Percentiles rank a stretch among this genome's conserved stretches.
Evolutionary conservation across 345 rosid genomes (phyloP).

Genomic region (Rhizophora apiculata): DNA sequence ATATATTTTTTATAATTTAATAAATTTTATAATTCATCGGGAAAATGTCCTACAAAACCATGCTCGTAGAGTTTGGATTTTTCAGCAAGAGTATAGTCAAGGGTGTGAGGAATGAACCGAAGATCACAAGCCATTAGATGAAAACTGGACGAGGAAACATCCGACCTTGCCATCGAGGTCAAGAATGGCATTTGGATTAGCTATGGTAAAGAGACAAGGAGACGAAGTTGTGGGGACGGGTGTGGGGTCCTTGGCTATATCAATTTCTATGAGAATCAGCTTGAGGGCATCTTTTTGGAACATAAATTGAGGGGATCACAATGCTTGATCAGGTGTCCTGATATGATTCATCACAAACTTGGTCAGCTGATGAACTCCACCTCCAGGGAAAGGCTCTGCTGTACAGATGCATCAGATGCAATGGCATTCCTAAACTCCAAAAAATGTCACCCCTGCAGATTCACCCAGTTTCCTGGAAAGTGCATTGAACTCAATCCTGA

Average conservation of each 20-base stretch:
- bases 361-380: slow-evolving; percentile 62
- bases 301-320: slow-evolving; percentile 37
- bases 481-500: slow-evolving; percentile 52
- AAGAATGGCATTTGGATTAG: slow-evolving; percentile 25
- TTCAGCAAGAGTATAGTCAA: slow-evolving; percentile 47
- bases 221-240: too few relatives aligned
- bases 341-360: slow-evolving; percentile 73
- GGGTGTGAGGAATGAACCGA: slow-evolving; percentile 38
- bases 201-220: slow-evolving; percentile 5
- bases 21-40: slow-evolving; percentile 35
- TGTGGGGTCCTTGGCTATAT: slow-evolving; percentile 17
- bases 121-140: slow-evolving; percentile 58
- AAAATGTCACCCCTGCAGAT: slow-evolving; percentile 42
- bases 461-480: slow-evolving; percentile 41
- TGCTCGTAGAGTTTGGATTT: slow-evolving; percentile 59
- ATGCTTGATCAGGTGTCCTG: slow-evolving; percentile 50
- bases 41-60: slow-evolving; percentile 49
- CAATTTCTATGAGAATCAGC: slow-evolving; percentile 43
- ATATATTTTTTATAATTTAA: too few relatives aligned
- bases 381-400: slow-evolving; percentile 41
- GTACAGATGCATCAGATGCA: slow-evolving; percentile 37
- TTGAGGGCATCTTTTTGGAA: slow-evolving; percentile 31
- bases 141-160: slow-evolving; percentile 33
- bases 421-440: slow-evolving; percentile 45
- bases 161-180: slow-evolving; percentile 34